Conservation (phyloP, 306 rosid species). For the Lathyrus tuberosus region DNA sequence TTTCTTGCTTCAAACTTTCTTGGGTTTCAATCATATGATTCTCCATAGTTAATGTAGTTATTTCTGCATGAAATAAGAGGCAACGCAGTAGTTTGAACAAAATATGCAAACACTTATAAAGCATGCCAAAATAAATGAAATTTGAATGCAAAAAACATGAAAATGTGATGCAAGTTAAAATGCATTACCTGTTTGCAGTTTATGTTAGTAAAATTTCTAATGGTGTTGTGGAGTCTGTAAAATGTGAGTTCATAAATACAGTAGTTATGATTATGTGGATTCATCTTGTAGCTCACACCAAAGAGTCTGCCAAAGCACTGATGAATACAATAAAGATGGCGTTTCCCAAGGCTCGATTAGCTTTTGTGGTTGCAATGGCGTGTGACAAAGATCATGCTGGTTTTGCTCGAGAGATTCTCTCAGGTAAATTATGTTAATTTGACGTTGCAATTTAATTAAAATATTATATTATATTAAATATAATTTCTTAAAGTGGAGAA, state of each 20-base stretch:
- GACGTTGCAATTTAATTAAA: slow-evolving; percentile 7
- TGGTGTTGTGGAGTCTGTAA: neutral
- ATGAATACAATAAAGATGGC: slow-evolving; percentile 62
- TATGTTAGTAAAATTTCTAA: neutral
- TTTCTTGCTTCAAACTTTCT: too few relatives aligned
- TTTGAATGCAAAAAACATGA: neutral
- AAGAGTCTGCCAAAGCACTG: slow-evolving; percentile 83
- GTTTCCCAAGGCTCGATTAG: slow-evolving; percentile 64
- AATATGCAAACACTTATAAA: neutral
- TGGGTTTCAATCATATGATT: too few relatives aligned
- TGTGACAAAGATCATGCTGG: slow-evolving; percentile 85
- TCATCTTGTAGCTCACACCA: slow-evolving; percentile 76
- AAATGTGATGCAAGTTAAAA: neutral
- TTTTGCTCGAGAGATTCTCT: slow-evolving; percentile 80
- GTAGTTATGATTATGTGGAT: slow-evolving; percentile 33
- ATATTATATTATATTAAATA: slow-evolving; percentile 14
- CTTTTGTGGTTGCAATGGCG: slow-evolving; percentile 88
- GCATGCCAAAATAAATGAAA: neutral
- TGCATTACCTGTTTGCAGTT: too few relatives aligned
- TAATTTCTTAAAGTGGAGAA: slow-evolving; percentile 14
- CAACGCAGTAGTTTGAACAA: neutral
- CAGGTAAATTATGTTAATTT: slow-evolving; percentile 53
- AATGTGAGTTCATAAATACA: slow-evolving; percentile 15
- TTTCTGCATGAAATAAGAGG: too few relatives aligned
- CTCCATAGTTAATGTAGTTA: too few relatives aligned